These are phyloP conservation scores for Chloranthus sessilifolius DNA, from an alignment of 164 flowering plant species.

Conservation along the genomic window DNA sequence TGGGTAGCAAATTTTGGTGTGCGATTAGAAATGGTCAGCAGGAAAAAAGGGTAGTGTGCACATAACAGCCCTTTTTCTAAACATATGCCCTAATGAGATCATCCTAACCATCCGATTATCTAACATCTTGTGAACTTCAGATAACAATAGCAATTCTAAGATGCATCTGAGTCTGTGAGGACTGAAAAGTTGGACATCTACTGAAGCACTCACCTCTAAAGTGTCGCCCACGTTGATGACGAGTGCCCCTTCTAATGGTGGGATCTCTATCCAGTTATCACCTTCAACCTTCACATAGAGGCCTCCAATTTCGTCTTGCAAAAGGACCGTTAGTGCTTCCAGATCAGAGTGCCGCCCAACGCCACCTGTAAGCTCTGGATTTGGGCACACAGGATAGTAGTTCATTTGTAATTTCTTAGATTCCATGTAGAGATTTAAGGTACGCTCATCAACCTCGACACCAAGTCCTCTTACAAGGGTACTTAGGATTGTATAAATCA, in stretches of 20 bases:
- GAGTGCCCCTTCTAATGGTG: conserved; percentile 18
- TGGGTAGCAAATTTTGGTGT: no score
- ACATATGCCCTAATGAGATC: no score
- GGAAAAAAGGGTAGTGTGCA: no score
- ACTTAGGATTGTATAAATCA: conserved; percentile 8
- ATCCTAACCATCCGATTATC: no score
- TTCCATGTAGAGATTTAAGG: conserved; percentile 2
- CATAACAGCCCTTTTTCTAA: no score
- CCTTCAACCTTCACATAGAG: conserved; percentile 18
- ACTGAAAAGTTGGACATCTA: no score
- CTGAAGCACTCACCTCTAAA: conserved; percentile 10
- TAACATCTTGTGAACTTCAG: no score
- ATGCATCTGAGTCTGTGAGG: no score
- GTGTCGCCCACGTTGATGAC: conserved; percentile 25
- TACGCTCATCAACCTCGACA: conserved; percentile 8
- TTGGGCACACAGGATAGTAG: conserved; percentile 18
- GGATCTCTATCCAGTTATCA: conserved; percentile 20
- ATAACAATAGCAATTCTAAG: no score
- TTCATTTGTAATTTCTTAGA: conserved; percentile 19
- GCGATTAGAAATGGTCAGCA: no score
- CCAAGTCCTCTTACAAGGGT: conserved; percentile 14
- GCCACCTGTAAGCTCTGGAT: conserved; percentile 16
- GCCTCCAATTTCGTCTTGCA: conserved; percentile 22
- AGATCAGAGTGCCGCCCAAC: conserved; percentile 21
- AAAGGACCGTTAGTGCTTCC: conserved; percentile 16